A percentile compares a stretch with the other conserved stretches of the same genome.
These are phyloP conservation scores for Acer campestre DNA, from an alignment of 345 rosid genomes.

Conservation along the genomic window DNA sequence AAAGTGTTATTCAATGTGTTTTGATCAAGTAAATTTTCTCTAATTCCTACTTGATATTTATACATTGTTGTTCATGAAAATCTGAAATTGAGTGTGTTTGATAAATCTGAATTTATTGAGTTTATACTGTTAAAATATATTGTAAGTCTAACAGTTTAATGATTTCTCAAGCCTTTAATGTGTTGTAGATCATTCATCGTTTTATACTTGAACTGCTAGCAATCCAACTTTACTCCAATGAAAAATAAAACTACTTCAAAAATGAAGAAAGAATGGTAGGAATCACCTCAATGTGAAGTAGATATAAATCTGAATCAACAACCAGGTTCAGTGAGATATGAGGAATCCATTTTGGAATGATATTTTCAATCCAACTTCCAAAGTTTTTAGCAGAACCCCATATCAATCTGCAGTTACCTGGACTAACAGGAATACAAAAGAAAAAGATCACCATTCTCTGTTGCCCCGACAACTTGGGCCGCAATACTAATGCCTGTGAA, in stretches of 20 bases:
- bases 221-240: background rate
- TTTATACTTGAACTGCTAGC: background rate
- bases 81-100: too few relatives aligned
- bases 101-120: too few relatives aligned
- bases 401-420: conserved; percentile 83
- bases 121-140: too few relatives aligned
- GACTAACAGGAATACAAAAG: conserved; percentile 83
- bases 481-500: background rate
- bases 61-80: too few relatives aligned
- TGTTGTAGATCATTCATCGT: too few relatives aligned
- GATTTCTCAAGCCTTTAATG: too few relatives aligned
- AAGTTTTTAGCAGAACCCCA: conserved; percentile 79
- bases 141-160: too few relatives aligned
- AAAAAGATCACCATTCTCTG: conserved; percentile 59
- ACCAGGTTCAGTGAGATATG: conserved; percentile 71
- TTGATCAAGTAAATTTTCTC: too few relatives aligned
- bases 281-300: conserved; percentile 75
- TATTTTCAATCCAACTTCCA: conserved; percentile 61
- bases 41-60: too few relatives aligned
- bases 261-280: too few relatives aligned
- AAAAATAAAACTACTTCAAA: background rate
- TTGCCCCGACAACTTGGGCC: conserved; percentile 30
- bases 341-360: conserved; percentile 82
- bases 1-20: too few relatives aligned
- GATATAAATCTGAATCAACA: conserved; percentile 84